Conservation (phyloP, 83 land plant species). For the Larix sibirica region DNA sequence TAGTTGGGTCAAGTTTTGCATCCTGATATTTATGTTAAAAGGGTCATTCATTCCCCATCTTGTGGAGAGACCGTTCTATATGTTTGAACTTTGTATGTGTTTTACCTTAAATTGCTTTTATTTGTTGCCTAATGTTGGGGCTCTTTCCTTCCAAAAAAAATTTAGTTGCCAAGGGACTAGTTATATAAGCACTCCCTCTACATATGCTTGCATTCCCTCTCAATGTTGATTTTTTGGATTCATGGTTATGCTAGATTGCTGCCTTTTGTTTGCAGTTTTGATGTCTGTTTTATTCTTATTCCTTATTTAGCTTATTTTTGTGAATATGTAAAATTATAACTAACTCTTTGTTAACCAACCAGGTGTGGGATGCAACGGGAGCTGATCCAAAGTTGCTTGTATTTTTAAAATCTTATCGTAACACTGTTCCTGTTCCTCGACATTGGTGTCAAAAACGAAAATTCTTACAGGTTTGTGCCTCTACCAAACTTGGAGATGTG, state of each 20-base stretch:
- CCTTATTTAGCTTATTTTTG: neutral
- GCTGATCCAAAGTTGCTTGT: slow-evolving; percentile 97
- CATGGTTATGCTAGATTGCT: neutral
- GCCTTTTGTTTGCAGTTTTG: neutral
- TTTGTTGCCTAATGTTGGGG: no score
- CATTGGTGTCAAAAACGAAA: slow-evolving; percentile 99
- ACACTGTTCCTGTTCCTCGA: slow-evolving; percentile 99
- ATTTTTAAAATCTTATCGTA: slow-evolving; percentile 89
- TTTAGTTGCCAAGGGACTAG: neutral
- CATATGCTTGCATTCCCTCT: neutral
- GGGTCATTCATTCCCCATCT: neutral
- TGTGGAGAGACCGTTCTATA: neutral
- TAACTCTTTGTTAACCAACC: neutral
- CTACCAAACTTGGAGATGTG: slow-evolving; percentile 6
- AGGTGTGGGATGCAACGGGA: slow-evolving; percentile 99
- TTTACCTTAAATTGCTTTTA: neutral
- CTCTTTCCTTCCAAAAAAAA: neutral
- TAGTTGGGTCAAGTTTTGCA: no score
- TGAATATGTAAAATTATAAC: neutral
- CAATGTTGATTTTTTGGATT: neutral
- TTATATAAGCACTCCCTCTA: neutral
- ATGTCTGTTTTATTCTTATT: neutral
- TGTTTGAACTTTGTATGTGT: neutral
- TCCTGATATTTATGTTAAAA: no score
- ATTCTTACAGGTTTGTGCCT: slow-evolving; percentile 85